Conservation (phyloP, 2,329 filamentous ascomycete species). For the Arthroderma sp. region DNA sequence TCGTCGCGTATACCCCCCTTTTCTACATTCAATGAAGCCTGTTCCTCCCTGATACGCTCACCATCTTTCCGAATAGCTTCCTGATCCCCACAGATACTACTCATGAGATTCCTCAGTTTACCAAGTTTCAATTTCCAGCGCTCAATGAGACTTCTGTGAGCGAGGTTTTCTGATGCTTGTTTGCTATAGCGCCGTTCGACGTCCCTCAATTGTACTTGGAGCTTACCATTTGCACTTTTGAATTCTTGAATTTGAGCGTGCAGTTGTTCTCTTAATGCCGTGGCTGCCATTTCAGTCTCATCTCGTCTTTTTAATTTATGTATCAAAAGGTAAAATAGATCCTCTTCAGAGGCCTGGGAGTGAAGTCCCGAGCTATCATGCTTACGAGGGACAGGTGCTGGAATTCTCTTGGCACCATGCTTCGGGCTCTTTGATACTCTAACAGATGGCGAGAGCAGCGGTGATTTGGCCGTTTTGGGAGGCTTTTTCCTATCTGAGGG, state of each 20-base stretch:
- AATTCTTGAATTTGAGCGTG: slow-evolving; percentile 15
- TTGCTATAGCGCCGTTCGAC: slow-evolving; percentile 12
- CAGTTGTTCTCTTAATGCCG: slow-evolving; percentile 15
- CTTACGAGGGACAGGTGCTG: no score
- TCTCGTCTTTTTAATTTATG: slow-evolving; percentile 22
- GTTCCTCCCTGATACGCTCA: slow-evolving; percentile 16
- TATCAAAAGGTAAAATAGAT: slow-evolving; percentile 24
- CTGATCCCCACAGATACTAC: slow-evolving; percentile 22
- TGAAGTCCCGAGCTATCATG: no score
- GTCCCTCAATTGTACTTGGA: slow-evolving; percentile 16
- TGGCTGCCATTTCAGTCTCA: slow-evolving; percentile 17
- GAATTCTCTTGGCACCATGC: no score
- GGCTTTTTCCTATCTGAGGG: no score
- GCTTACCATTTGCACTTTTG: slow-evolving; percentile 17
- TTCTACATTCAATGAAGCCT: slow-evolving; percentile 15
- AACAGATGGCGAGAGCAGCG: no score
- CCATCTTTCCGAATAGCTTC: slow-evolving; percentile 20
- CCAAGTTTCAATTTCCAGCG: slow-evolving; percentile 23
- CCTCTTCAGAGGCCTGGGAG: slow-evolving; percentile 20
- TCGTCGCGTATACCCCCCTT: slow-evolving; percentile 13
- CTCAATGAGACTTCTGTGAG: slow-evolving; percentile 16
- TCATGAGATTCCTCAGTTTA: slow-evolving; percentile 21
- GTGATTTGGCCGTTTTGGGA: no score
- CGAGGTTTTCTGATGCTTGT: slow-evolving; percentile 12
- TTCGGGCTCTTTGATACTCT: no score